Base-by-base conservation (phyloP, 345 rosid species). In the Mangifera indica region DNA sequence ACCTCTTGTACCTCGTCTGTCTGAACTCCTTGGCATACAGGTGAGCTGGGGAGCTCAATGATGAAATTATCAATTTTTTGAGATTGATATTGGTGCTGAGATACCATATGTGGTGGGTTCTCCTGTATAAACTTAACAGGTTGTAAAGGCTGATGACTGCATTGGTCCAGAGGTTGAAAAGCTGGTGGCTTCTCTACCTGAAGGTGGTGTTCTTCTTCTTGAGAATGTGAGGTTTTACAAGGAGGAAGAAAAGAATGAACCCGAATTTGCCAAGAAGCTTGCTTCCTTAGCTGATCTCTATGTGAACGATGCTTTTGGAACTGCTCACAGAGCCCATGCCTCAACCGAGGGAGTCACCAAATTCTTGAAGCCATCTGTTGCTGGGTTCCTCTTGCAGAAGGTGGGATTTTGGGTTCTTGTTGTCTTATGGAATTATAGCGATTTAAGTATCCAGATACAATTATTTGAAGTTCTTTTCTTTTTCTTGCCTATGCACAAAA, bases 321-420 rank as follows among this genome's bases (percentile, higher is more conserved):
- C 98, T 73, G 98, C 98, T 25, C 98, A 93, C 63, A 81, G 98
- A 79, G 98, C 98, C 66, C 98, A 93, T 85, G 97, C 98, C 57
- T 93, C 98, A 26, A 93, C 97, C 7, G 97, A 93, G 73, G 98
- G 98, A 46, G 98, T 90, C 60, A 88, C 98, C 52, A 89, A 85
- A 24, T 87, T 75, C 77, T 86, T 93, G 92, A 93, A 89, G 82
- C 98, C 98, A 71, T 86, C 98, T 1, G 96, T 93, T 70, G 96
- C 98, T 72, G 98, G 98, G 67, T 93, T 91, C 83, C 98, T 91
- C 63, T 82, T 91, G 91, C 98, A 91, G 80, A 93, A 93, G 97
- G 98, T 92, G 51, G 22, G 59, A 21, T 72, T 40, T 1, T 26
- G 37, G 7, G 2, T 73, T 22, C 37, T 74, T 32, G 7, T 70